These are phyloP conservation scores for Cladosporium sp. DNA, from an alignment of 2,329 filamentous ascomycete species.

Conservation along the genomic window DNA sequence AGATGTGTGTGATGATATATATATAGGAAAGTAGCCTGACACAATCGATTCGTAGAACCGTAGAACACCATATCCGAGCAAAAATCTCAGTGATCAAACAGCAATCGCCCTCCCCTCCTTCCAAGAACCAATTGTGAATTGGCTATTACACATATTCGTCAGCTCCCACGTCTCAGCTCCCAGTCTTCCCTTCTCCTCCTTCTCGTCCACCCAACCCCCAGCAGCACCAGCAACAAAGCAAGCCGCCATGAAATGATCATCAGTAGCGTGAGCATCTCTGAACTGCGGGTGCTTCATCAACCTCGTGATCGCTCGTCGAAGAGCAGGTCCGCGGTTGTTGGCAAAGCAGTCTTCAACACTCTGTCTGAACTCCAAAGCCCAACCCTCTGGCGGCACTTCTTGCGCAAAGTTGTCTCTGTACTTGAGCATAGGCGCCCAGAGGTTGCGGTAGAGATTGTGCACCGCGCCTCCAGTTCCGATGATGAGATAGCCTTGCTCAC, in stretches of 20 bases:
- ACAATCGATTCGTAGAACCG: too few relatives aligned
- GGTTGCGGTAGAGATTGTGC: conserved; percentile 66
- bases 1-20: too few relatives aligned
- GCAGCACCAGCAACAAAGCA: conserved; percentile 59
- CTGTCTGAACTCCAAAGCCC: conserved; percentile 63
- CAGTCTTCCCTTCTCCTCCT: conserved; percentile 36
- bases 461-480: conserved; percentile 60
- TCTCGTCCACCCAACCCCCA: conserved; percentile 40
- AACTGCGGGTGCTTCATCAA: conserved; percentile 66
- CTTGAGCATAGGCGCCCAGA: conserved; percentile 61
- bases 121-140: conserved; percentile 52
- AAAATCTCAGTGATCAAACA: background rate
- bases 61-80: too few relatives aligned
- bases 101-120: conserved; percentile 8
- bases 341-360: conserved; percentile 58
- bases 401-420: conserved; percentile 61
- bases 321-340: conserved; percentile 49
- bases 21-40: too few relatives aligned
- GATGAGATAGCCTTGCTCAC: conserved; percentile 54
- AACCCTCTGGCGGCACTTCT: conserved; percentile 54
- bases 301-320: conserved; percentile 54
- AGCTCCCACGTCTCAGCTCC: conserved; percentile 64
- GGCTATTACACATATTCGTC: conserved; percentile 60
- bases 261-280: conserved; percentile 63
- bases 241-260: conserved; percentile 66